Conservation (phyloP, 2,329 filamentous ascomycete species). For the Beauveria bassiana region DNA sequence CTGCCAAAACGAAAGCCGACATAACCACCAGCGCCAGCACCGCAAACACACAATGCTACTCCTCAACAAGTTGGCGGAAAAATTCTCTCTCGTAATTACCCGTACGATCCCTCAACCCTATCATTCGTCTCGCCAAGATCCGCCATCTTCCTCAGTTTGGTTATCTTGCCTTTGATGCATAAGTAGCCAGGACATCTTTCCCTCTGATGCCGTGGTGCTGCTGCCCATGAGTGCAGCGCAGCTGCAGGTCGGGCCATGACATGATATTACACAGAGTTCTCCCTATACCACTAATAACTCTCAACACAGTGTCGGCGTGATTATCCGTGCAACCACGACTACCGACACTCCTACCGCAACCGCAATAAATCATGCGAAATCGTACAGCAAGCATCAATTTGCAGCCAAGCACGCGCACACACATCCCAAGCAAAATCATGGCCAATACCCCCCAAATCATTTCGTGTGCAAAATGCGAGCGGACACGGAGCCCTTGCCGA, state of each 20-base stretch:
- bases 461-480: background rate
- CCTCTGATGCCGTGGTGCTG: background rate
- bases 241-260: background rate
- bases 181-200: background rate
- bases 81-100: background rate
- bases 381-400: background rate
- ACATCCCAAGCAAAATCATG: background rate
- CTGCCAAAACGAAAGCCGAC: background rate
- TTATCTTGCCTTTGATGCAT: background rate
- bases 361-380: background rate
- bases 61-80: background rate
- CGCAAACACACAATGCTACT: conserved; percentile 1
- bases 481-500: background rate
- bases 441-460: background rate
- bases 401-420: background rate
- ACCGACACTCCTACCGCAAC: background rate
- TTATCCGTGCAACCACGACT: background rate
- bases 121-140: background rate
- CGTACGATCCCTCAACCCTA: background rate
- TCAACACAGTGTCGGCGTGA: background rate
- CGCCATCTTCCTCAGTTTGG: background rate
- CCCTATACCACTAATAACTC: background rate
- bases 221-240: background rate
- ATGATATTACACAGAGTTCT: background rate
- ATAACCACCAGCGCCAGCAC: too few species aligned